Evolutionary conservation across 148 eudicot species (phyloP), one percentile per base, ranked within the genome.

Genomic region (Vaccinium myrtillus): DNA sequence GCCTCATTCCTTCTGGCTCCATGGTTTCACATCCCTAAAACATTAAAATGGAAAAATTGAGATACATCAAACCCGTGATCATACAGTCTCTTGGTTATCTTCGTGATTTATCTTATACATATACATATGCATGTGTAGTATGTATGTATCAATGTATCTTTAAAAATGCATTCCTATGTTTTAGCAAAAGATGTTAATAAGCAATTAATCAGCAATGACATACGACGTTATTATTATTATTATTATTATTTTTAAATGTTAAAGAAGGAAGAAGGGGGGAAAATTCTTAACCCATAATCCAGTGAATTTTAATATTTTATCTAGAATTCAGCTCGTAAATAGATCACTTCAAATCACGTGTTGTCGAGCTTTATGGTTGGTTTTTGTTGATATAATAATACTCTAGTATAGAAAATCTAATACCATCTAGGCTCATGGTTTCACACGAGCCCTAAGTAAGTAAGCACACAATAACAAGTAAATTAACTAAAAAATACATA

Each of bases 21-120:
- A 93, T 92, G 8, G 99, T 94, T 88, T 96, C 98, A 90, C 97
- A 94, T 78, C 98, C 98, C 98, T 95, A 85, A 49, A 73, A 13
- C 56, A 5, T 3, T 59, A 32, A n/a, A 46, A n/a, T 25, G 1
- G 5, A 43, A n/a, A n/a, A 21, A 12, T 5, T 81, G 13, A 32
- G 39, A 32, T 30, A 27, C 46, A 70, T 25, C 43, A 70, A 70
- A 30, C 18, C 75, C 75, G 30, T 70, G 25, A 27, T 12, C 14
- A 13, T 61, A 23, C 61, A 56, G 12, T 63, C 70, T 63, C 6
- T 8, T 18, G 19, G 27, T 4, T 69, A 25, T 3, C 14, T 27
- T 21, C 74, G 12, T 5, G 69, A 27, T 30, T 25, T 13, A 67
- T 8, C 4, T n/a, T 25, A 67, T 23, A 25, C 32, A 5, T 25